Evolutionary conservation across 176 grass and related monocot genomes (phyloP), one percentile per base, ranked within the genome.

Genomic region (Musa schizocarpa): DNA sequence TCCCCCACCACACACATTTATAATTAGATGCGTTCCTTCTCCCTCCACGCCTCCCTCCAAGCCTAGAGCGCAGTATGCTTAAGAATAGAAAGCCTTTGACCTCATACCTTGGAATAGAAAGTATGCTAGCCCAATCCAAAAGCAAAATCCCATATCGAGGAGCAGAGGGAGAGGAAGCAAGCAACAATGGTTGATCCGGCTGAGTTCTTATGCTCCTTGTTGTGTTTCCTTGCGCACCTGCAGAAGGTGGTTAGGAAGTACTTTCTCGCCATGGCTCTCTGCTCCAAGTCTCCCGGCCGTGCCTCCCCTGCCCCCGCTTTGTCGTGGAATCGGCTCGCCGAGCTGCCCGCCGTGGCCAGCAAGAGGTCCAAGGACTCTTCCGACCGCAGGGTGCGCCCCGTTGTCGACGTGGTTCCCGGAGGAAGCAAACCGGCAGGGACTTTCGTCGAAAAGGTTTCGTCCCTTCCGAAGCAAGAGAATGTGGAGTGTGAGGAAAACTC

Each of bases 181-280:
- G 11, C 21, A 10, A 12, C 12, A 22, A 74, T 74, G 72, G 53
- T 74, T 26, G 52, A 43, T 34, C 12, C 72, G 1, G 24, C 24
- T 1, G 53, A 74, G 11, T 74, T 74, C 72, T 13, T 74, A 5
- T 56, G 52, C 0, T 56, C 24, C 23, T 29, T 58, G n/a, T 2
- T 11, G 53, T 74, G 72, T 12, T 57, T 74, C 23, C 53, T 57
- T 11, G 20, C 53, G 13, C 23, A 50, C 72, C 53, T 74, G 23
- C 13, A 27, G 0, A 53, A 17, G 13, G 23, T 56, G 72, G 23
- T 58, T 9, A 26, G 24, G 52, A 74, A 74, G 72, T 58, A 56
- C 72, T 43, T 43, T 43, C 24, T 58, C 53, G 19, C 72, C 72
- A 74, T 74, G 72, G 53, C 13, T 23, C 52, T 57, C 22, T 29